Evolutionary conservation across 768 basidiomycete species (phyloP).

Genomic region (Suillus clintonianus): DNA sequence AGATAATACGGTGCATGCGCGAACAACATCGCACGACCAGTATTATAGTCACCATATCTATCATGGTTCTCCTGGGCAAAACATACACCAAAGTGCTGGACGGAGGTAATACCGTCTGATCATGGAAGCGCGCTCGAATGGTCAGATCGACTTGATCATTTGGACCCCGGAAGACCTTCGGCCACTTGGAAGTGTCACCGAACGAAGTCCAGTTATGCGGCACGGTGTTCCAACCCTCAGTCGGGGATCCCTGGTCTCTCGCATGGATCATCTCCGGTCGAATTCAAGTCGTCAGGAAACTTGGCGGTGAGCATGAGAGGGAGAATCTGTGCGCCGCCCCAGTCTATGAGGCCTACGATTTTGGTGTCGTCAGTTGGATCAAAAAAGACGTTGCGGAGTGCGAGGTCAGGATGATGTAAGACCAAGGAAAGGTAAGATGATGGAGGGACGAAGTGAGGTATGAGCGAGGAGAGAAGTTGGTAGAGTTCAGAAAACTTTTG

Average conservation of each 20-base stretch:
- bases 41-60: neutral
- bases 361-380: neutral
- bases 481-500: neutral
- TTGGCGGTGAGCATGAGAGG: neutral
- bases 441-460: neutral
- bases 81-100: neutral
- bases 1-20: neutral
- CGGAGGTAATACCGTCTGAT: neutral
- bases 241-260: neutral
- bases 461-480: neutral
- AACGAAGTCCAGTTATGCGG: conserved; percentile 2
- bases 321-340: neutral
- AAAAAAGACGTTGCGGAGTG: conserved; percentile 1
- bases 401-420: conserved; percentile 1
- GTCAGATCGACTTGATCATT: neutral
- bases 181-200: conserved; percentile 1
- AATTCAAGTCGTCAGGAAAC: neutral
- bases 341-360: neutral
- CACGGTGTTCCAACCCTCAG: neutral
- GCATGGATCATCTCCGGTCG: neutral
- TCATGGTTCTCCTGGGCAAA: conserved; percentile 1
- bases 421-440: neutral
- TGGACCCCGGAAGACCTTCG: neutral
- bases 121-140: neutral
- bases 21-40: neutral